Evolutionary conservation across 148 eudicot genomes (phyloP).

Genomic region (Fagopyrum esculentum): DNA sequence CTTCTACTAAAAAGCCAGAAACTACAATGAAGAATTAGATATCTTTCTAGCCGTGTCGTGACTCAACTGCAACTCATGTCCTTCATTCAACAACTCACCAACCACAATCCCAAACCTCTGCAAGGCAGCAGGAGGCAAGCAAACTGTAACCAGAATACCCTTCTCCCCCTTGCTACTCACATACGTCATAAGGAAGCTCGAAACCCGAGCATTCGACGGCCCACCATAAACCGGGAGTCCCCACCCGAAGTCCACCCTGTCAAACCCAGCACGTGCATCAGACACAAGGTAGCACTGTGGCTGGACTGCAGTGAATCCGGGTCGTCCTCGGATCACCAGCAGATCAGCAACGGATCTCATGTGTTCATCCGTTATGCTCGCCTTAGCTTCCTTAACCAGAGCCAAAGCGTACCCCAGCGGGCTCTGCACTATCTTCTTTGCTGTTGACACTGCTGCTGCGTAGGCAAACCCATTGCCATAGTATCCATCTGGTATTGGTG

Average conservation of each 20-base stretch:
- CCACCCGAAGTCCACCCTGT: slow-evolving; percentile 29
- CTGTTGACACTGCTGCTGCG: slow-evolving; percentile 14
- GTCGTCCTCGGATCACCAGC: slow-evolving; percentile 16
- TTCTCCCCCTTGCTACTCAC: slow-evolving; percentile 6
- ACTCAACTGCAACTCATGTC: background rate
- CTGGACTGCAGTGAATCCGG: background rate
- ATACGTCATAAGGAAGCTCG: slow-evolving; percentile 9
- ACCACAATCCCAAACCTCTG: background rate
- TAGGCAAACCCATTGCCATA: slow-evolving; percentile 23
- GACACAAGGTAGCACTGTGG: slow-evolving; percentile 19
- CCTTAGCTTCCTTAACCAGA: slow-evolving; percentile 19
- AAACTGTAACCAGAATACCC: background rate
- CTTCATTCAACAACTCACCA: background rate
- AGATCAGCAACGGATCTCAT: slow-evolving; percentile 18
- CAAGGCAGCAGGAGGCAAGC: slow-evolving; percentile 1
- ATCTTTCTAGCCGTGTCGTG: background rate
- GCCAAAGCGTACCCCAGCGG: slow-evolving; percentile 18
- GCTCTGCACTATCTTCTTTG: slow-evolving; percentile 1
- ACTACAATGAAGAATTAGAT: background rate
- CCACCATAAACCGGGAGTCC: slow-evolving; percentile 25
- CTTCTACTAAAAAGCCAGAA: background rate
- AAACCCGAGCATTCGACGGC: slow-evolving; percentile 11
- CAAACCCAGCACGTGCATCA: slow-evolving; percentile 12
- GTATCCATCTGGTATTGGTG: slow-evolving; percentile 18
- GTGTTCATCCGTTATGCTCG: slow-evolving; percentile 18